Evolutionary conservation across 1,284 basidiomycete genomes (phyloP).

Genomic region (Erythrobasidium hasegawianum): DNA sequence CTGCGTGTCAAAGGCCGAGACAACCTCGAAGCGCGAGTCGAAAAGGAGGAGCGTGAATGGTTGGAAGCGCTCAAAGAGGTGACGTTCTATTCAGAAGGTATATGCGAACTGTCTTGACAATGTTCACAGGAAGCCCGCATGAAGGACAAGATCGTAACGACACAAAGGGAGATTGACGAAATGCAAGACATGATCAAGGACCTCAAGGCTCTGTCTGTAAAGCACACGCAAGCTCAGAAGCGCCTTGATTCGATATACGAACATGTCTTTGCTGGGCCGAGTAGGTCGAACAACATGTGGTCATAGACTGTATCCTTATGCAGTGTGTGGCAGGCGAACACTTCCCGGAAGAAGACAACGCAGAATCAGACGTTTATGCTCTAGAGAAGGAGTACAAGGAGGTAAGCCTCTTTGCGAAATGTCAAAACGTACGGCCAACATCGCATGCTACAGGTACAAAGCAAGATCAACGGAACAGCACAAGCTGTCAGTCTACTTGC

Average conservation of each 20-base stretch:
- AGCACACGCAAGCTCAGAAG: background rate
- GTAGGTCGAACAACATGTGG: background rate
- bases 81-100: background rate
- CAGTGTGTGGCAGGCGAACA: background rate
- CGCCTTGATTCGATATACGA: slow-evolving; percentile 1
- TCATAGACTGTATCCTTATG: background rate
- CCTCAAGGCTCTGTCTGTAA: background rate
- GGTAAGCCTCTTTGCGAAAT: background rate
- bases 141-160: background rate
- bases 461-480: background rate
- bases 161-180: background rate
- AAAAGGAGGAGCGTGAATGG: slow-evolving; percentile 3
- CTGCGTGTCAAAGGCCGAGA: slow-evolving; percentile 5
- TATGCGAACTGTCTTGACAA: background rate
- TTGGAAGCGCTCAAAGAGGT: background rate
- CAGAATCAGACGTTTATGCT: background rate
- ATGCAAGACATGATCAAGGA: background rate
- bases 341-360: slow-evolving; percentile 6
- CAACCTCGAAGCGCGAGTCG: slow-evolving; percentile 1
- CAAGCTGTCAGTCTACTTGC: background rate
- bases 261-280: slow-evolving; percentile 2
- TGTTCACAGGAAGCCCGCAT: background rate
- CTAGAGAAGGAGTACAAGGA: slow-evolving; percentile 6
- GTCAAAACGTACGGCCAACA: background rate
- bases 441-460: background rate